phyloP scores from a whole-genome alignment of 805 yeast species.

The Lachancea cidri region DNA sequence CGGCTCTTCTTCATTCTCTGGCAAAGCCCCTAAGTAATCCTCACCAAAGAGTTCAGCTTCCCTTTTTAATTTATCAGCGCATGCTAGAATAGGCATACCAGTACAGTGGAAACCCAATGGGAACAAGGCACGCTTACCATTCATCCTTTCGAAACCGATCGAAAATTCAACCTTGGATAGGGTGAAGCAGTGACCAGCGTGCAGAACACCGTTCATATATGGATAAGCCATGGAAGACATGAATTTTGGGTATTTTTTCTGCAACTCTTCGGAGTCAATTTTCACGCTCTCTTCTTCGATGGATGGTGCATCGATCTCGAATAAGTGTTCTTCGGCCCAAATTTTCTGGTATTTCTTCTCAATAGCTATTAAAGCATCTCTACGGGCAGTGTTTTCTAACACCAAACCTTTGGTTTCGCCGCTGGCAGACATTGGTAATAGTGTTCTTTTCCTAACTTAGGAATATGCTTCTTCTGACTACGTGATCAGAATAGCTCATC shows the following conservation, averaged over 20 bases:
- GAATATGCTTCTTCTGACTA: neutral
- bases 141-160: slow-evolving; percentile 91
- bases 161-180: slow-evolving; percentile 90
- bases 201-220: slow-evolving; percentile 97
- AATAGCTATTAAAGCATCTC: slow-evolving; percentile 86
- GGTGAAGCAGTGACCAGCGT: slow-evolving; percentile 96
- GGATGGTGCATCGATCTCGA: slow-evolving; percentile 86
- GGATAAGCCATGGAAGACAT: slow-evolving; percentile 97
- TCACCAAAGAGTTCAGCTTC: slow-evolving; percentile 88
- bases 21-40: slow-evolving; percentile 66
- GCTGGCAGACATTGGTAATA: slow-evolving; percentile 19
- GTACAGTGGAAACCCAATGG: slow-evolving; percentile 99
- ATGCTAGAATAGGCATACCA: slow-evolving; percentile 95
- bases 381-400: slow-evolving; percentile 71
- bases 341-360: slow-evolving; percentile 82
- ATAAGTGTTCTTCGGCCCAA: slow-evolving; percentile 84
- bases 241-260: slow-evolving; percentile 75
- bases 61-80: slow-evolving; percentile 92
- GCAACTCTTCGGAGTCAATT: slow-evolving; percentile 61
- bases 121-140: slow-evolving; percentile 85
- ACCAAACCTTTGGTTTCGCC: slow-evolving; percentile 33
- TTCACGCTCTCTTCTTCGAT: slow-evolving; percentile 56
- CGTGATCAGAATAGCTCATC: neutral
- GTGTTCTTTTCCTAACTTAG: neutral
- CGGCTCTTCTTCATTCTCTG: slow-evolving; percentile 50